Evolutionary conservation across 2,329 filamentous ascomycete species (phyloP).

Genomic region (Xenoacremonium recifei): DNA sequence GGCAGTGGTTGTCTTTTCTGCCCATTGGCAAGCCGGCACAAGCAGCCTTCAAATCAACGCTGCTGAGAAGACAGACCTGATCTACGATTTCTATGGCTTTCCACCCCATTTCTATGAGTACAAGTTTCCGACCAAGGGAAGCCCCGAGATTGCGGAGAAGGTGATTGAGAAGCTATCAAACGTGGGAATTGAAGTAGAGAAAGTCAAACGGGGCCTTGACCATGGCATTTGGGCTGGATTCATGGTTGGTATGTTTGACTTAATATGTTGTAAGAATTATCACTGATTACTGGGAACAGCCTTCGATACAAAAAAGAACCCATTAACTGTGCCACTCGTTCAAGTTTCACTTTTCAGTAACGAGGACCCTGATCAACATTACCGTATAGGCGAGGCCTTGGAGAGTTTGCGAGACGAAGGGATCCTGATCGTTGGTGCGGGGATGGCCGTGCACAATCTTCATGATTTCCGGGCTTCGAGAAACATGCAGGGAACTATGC

Average conservation of each 20-base stretch:
- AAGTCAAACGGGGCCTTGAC: constrained; percentile 4
- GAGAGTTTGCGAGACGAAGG: constrained; percentile 3
- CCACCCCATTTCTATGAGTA: constrained; percentile 4
- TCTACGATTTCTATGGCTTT: constrained; percentile 6
- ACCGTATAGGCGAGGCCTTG: constrained; percentile 3
- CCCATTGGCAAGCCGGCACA: constrained; percentile 2
- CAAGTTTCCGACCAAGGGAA: constrained; percentile 2
- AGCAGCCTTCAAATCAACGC: constrained; percentile 2
- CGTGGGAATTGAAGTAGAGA: constrained; percentile 1
- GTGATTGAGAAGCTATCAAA: constrained; percentile 2
- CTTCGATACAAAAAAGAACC: constrained; percentile 4
- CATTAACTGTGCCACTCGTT: constrained; percentile 5
- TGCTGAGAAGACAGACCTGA: constrained; percentile 1
- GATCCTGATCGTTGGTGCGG: constrained; percentile 5
- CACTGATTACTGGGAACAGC: constrained; percentile 1
- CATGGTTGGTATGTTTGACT: constrained; percentile 2
- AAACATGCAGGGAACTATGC: background rate
- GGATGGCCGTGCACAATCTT: constrained; percentile 6
- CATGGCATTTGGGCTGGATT: constrained; percentile 7
- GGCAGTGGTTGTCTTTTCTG: constrained; percentile 2
- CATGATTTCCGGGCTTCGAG: constrained; percentile 1
- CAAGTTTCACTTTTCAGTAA: constrained; percentile 5
- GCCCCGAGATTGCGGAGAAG: constrained; percentile 4
- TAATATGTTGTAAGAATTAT: background rate
- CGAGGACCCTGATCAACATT: constrained; percentile 3